Conservation (phyloP, 345 rosid genomes). For the Populus simonii region DNA sequence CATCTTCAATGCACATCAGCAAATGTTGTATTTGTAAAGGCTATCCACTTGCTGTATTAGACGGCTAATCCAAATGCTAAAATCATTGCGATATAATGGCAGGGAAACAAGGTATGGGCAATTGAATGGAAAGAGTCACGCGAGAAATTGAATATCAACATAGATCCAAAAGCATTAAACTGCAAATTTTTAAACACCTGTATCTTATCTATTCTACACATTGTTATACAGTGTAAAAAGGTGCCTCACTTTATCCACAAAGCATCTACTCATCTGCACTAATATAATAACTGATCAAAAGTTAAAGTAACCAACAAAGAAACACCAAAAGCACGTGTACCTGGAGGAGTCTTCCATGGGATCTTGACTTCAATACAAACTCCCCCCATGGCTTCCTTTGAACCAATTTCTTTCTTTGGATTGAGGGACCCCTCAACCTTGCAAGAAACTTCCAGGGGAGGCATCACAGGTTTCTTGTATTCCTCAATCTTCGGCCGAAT, state of each 20-base stretch:
- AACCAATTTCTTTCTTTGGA: constrained; percentile 32
- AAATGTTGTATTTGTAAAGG: background rate
- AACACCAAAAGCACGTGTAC: constrained; percentile 46
- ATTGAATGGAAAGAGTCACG: background rate
- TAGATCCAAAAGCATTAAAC: background rate
- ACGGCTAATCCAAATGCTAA: background rate
- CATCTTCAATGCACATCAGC: background rate
- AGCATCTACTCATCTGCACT: constrained; percentile 13
- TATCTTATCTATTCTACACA: background rate
- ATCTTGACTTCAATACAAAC: constrained; percentile 51
- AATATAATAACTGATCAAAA: constrained; percentile 7
- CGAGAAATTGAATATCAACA: background rate
- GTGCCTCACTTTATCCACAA: background rate
- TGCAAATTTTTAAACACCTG: background rate
- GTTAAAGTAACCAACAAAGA: constrained; percentile 11
- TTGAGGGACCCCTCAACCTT: constrained; percentile 27
- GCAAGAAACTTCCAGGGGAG: constrained; percentile 20
- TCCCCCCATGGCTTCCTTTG: constrained; percentile 45
- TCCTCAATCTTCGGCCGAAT: constrained; percentile 45
- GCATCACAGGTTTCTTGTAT: constrained; percentile 26
- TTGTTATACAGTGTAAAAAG: background rate
- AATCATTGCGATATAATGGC: background rate
- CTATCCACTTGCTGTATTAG: background rate
- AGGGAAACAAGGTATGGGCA: background rate
- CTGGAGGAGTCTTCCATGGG: constrained; percentile 78